These are phyloP conservation scores for Fusarium sp. DNA, from an alignment of 2,329 filamentous ascomycete species.

Conservation along the genomic window DNA sequence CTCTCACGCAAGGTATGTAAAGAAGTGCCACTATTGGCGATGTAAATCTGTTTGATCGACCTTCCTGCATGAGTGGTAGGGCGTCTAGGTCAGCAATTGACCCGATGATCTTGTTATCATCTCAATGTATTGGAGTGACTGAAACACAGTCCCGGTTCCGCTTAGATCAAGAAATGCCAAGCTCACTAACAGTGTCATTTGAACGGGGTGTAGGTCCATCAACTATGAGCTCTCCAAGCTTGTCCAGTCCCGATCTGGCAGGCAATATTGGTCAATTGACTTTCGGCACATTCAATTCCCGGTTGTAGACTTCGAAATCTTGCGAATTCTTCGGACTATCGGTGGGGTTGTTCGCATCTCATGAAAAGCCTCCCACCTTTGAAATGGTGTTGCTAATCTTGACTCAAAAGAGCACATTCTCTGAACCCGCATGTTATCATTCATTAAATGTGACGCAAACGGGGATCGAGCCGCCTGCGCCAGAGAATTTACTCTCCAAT, in stretches of 20 bases:
- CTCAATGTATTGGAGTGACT: neutral
- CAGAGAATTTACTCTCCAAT: neutral
- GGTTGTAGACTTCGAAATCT: neutral
- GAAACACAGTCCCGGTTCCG: too few relatives aligned
- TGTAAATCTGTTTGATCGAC: neutral
- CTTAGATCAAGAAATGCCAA: neutral
- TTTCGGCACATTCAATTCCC: neutral
- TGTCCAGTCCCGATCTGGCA: neutral
- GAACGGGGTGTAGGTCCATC: neutral
- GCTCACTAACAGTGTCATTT: neutral
- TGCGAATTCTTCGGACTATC: neutral
- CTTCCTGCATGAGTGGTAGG: neutral
- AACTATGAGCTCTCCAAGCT: neutral
- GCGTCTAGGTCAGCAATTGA: too few relatives aligned
- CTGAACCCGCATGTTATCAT: neutral
- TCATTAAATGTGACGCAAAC: neutral
- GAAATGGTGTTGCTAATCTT: neutral
- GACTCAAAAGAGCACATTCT: neutral
- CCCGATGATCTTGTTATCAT: neutral
- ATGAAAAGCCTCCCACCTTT: neutral
- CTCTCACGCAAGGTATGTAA: neutral
- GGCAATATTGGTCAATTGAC: neutral
- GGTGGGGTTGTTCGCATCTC: neutral
- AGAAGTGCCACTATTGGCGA: neutral
- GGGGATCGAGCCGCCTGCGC: neutral